Base-by-base conservation (phyloP, 2,329 filamentous ascomycete genomes). In the Sordariomycetes sp. region DNA sequence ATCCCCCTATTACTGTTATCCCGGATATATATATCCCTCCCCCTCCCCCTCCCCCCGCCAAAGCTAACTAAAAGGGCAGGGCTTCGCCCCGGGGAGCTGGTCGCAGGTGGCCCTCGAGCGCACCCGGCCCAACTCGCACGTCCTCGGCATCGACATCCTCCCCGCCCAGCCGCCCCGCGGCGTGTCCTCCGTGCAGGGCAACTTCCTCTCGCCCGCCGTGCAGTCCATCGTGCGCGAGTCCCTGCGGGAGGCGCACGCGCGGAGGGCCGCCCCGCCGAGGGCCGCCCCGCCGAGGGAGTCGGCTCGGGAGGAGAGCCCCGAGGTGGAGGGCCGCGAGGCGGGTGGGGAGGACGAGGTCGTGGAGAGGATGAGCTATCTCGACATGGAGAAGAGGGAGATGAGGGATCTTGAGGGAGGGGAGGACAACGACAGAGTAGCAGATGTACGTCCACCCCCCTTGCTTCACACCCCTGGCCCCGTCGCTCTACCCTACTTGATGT, bases 131-230 rank as follows among this genome's bases (percentile, higher is more conserved):
- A 73, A 81, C 53, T 91, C 92, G 10, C 83, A 87, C 51, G 86
- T 99, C 14, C 77, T 99, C 32, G 95, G 94, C 12, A 93, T 99
- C 66, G 94, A 99, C 70, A 81, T 99, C 56, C 90, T 99, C 63
- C 94, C 94, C 4, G 90, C 91, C 0, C 88, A 93, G 69, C 93
- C 95, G 5, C 94, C 94, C 0, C 85, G 82, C 66, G 94, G 94
- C 24, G 91, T 96, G n/a, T 92, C 89, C 32, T 90, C 90, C 2
- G 91, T 99, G 59, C 94, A 99, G 72, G 94, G 95, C 54, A 89
- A 99, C 69, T 97, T 99, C 64, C 76, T 97, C 48, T 88, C 86
- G 6, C 79, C 83, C 0, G 72, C 74, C 2, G 86, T 97, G n/a
- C 88, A 88, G 70, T 79, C 77, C 24, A 82, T 93, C 70, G 86